Base-by-base conservation (phyloP, 2,329 filamentous ascomycete genomes). In the Colletotrichum tofieldiae region DNA sequence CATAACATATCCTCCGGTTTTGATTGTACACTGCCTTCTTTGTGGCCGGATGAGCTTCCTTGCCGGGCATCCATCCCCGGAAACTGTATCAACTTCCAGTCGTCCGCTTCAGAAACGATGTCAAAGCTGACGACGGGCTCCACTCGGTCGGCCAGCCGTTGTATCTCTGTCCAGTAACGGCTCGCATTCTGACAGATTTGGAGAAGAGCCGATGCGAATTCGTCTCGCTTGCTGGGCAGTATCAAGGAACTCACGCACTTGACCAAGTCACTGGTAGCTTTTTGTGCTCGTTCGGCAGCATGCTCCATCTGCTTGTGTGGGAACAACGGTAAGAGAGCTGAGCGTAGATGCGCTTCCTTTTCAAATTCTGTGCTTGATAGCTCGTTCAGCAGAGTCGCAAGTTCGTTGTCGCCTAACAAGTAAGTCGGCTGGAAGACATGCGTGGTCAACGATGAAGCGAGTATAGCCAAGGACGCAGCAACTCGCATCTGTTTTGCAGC, bases 71-170 rank as follows among this genome's bases (percentile, higher is more conserved):
- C 16, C 49, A 52, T 29, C 9, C 49, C 49, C 26, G 23, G 49
- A 20, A 52, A 32, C 16, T 32, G 14, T 18, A 52, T 18, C 14
- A 32, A 29, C 26, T 52, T 52, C 49, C 49, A 52, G 14, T 29
- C 1, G 26, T 32, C 14, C 23, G 6, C 14, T 1, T 52, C 26
- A 16, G 26, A 3, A 9, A 9, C 14, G 3, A 5, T 1, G 0
- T 18, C 23, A 5, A 32, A 32, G 3, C 16, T 9, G 6, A 8
- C 18, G 0, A 32, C 3, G 0, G 26, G 49, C 1, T 52, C 26
- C 6, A 52, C 49, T 32, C 49, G 14, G 26, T 52, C 26, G 16
- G 26, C 12, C 26, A 52, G 8, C 8, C 26, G 26, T 20, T 52
- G 49, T 20, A 52, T 29, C n/a, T 5, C 1, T 11, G 3, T 7